Base-by-base conservation (phyloP, 2,329 filamentous ascomycete species). In the Diplocarpon rosae region DNA sequence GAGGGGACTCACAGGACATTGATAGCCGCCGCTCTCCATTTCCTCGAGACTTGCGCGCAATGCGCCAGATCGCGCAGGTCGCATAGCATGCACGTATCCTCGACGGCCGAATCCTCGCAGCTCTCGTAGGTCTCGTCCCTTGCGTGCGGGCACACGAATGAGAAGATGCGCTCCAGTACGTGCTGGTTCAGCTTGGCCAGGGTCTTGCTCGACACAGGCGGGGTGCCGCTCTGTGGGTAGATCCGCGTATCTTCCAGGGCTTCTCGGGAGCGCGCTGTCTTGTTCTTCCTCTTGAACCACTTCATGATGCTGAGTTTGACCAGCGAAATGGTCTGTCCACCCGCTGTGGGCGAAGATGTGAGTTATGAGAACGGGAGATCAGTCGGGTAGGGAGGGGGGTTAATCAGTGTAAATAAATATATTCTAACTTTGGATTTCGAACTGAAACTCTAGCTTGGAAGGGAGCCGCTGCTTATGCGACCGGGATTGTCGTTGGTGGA, bases 41-140 rank as follows among this genome's bases (percentile, higher is more conserved):
- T 71, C 57, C 77, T 78, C 62, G 78, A 85, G 40, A 86, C 85
- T 61, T 77, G 72, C 32, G 80, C 78, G 62, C 85, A 90, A 63
- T 86, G 80, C 42, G 87, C 79, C 45, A 95, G 75, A 64, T 95
- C 88, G 54, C 89, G 80, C 69, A 92, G 74, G 66, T 95, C 87
- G 68, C 90, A 96, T 54, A 94, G 79, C 84, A 92, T 90, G 68
- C 90, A 96, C 45, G 79, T 80, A 66, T 87, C 80, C 54, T 83
- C 82, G 39, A 78, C 74, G 53, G 83, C 78, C 48, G 83, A 86
- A 57, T 85, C 76, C 67, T 96, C 90, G 59, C 85, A 90, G 34
- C 80, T 80, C 53, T 86, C 81, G 63, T 92, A 93, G 48, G 73
- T 80, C 60, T 80, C 71, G 65, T 96, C 89, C 43, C 69, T 67